These are phyloP conservation scores for Silene noctiflora DNA, from an alignment of 179 eudicot genomes.

Conservation along the genomic window DNA sequence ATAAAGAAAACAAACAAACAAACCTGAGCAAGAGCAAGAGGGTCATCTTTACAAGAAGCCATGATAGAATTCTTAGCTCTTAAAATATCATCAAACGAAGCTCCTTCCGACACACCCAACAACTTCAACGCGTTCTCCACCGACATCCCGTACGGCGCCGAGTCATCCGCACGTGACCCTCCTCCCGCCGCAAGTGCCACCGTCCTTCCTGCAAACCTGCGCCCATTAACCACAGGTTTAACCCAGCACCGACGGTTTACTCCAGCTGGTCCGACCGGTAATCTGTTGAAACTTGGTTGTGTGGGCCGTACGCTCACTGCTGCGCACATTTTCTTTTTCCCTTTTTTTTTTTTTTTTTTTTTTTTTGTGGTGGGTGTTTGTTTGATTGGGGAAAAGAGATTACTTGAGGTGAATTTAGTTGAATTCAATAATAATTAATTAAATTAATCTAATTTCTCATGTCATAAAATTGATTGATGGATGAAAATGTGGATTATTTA, in stretches of 20 bases:
- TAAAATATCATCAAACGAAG: conserved; percentile 81
- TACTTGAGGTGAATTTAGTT: not conserved
- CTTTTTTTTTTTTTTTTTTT: not conserved
- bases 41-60: conserved; percentile 68
- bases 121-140: conserved; percentile 84
- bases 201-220: conserved; percentile 16
- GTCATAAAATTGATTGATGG: not conserved
- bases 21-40: conserved; percentile 66
- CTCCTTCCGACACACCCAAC: conserved; percentile 77
- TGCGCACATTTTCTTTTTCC: conserved; percentile 42
- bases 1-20: not conserved
- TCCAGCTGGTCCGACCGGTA: conserved; percentile 19
- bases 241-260: conserved; percentile 20
- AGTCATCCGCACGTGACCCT: conserved; percentile 80
- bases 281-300: conserved; percentile 30
- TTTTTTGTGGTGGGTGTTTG: conserved; percentile 1
- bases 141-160: conserved; percentile 85
- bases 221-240: conserved; percentile 29
- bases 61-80: conserved; percentile 75
- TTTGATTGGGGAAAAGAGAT: not conserved
- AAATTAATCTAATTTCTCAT: not conserved
- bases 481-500: not conserved
- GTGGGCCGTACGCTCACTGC: conserved; percentile 55
- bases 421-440: not conserved
- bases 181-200: conserved; percentile 53